phyloP scores from a whole-genome alignment of 257 asterid genomes.

The Jasminum sambac region DNA sequence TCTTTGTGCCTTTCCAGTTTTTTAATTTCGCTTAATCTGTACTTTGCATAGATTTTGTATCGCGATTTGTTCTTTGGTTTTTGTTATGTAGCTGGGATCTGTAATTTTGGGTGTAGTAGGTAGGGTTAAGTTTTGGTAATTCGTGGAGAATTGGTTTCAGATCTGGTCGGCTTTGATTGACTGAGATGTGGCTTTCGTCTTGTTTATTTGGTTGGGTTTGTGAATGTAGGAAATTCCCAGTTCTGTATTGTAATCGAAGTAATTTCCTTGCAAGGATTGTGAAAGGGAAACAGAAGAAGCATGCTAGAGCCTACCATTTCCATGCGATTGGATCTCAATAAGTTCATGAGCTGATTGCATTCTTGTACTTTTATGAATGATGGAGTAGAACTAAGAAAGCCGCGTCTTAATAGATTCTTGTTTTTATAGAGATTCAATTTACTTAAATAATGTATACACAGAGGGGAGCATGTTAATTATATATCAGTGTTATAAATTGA shows the following conservation, averaged over 20 bases:
- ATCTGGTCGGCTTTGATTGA: constrained; percentile 13
- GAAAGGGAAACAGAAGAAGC: background rate
- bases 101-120: constrained; percentile 7
- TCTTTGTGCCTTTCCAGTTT: background rate
- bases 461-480: background rate
- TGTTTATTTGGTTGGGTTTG: background rate
- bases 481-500: background rate
- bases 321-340: background rate
- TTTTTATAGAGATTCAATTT: background rate
- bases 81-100: constrained; percentile 16
- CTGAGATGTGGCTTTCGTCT: background rate
- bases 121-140: background rate
- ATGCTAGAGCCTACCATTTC: background rate
- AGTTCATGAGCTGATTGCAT: background rate
- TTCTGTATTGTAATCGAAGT: constrained; percentile 29
- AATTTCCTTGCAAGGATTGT: background rate
- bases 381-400: background rate
- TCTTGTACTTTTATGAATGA: background rate
- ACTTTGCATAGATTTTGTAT: background rate
- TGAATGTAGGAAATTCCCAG: background rate
- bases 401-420: background rate
- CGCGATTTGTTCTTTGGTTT: background rate
- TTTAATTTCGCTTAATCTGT: background rate
- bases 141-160: constrained; percentile 22
- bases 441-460: constrained; percentile 3